Evolutionary conservation across 371 early-diverging fungal species (phyloP).

Genomic region (Syncephalastrum contaminatum): DNA sequence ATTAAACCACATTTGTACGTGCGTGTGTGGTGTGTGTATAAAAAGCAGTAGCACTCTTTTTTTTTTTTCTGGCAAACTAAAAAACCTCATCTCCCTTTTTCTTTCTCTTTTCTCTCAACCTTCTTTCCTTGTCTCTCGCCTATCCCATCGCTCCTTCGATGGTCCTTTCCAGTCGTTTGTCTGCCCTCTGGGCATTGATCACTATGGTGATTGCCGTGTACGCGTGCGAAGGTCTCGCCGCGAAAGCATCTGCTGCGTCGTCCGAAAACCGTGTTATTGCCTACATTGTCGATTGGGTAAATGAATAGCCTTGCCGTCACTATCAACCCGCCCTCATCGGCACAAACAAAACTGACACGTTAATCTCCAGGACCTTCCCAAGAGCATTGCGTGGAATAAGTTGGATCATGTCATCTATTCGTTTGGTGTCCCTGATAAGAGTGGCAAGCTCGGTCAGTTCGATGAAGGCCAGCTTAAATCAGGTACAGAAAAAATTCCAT

Average conservation of each 20-base stretch:
- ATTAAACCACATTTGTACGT: too few relatives aligned
- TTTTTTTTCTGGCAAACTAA: slow-evolving; percentile 1
- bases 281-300: slow-evolving; percentile 45
- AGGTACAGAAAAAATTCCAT: slow-evolving; percentile 10
- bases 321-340: too few relatives aligned
- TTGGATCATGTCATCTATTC: slow-evolving; percentile 43
- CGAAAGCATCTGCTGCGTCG: slow-evolving; percentile 2
- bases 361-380: slow-evolving; percentile 24
- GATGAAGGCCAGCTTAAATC: slow-evolving; percentile 15
- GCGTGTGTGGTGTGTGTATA: slow-evolving; percentile 1
- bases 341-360: not conserved
- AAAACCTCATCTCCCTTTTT: slow-evolving; percentile 1
- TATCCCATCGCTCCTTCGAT: slow-evolving; percentile 8
- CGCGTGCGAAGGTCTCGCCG: not conserved
- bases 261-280: slow-evolving; percentile 15
- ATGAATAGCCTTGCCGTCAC: not conserved
- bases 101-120: slow-evolving; percentile 4
- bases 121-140: slow-evolving; percentile 6
- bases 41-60: slow-evolving; percentile 4
- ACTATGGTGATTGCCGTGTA: too few relatives aligned
- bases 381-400: slow-evolving; percentile 30
- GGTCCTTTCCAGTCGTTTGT: slow-evolving; percentile 14
- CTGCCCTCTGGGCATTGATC: too few relatives aligned
- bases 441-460: slow-evolving; percentile 28
- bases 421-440: slow-evolving; percentile 34